Evolutionary conservation across 192 early-diverging fungal genomes (phyloP).

Genomic region (Coemansia sp.): DNA sequence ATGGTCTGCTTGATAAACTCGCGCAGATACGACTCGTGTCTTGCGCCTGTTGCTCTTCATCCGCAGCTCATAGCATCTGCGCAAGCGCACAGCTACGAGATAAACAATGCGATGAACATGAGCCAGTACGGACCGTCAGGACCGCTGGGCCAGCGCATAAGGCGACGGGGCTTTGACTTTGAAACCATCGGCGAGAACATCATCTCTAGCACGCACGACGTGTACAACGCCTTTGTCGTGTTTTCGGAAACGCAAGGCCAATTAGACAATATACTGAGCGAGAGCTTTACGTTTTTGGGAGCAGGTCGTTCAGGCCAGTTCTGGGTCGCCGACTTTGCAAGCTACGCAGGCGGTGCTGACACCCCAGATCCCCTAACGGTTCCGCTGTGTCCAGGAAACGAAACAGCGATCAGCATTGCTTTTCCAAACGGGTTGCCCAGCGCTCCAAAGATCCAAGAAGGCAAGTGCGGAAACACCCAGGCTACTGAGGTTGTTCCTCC

Average conservation of each 20-base stretch:
- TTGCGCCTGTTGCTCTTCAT: constrained; percentile 40
- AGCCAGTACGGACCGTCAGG: constrained; percentile 34
- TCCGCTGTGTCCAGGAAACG: constrained; percentile 47
- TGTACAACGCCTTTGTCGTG: constrained; percentile 15
- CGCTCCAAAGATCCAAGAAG: constrained; percentile 19
- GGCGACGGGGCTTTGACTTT: constrained; percentile 39
- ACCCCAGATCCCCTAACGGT: constrained; percentile 23
- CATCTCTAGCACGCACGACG: constrained; percentile 19
- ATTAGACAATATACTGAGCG: constrained; percentile 37
- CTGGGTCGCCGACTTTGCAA: constrained; percentile 38
- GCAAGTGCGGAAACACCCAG: constrained; percentile 31
- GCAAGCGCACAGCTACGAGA: constrained; percentile 52
- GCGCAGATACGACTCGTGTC: constrained; percentile 37
- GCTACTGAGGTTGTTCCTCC: constrained; percentile 27
- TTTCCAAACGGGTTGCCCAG: constrained; percentile 38
- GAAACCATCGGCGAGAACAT: constrained; percentile 32
- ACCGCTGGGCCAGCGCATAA: constrained; percentile 17
- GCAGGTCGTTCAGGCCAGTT: constrained; percentile 48
- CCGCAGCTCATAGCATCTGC: constrained; percentile 36
- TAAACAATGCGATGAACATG: constrained; percentile 44
- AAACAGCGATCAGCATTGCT: constrained; percentile 34
- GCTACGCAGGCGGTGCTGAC: constrained; percentile 8
- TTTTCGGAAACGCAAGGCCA: constrained; percentile 40
- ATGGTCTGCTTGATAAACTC: constrained; percentile 47
- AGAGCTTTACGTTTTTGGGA: constrained; percentile 27